Conservation (phyloP, 495 filamentous ascomycete genomes). For the Penicillium alfredii region DNA sequence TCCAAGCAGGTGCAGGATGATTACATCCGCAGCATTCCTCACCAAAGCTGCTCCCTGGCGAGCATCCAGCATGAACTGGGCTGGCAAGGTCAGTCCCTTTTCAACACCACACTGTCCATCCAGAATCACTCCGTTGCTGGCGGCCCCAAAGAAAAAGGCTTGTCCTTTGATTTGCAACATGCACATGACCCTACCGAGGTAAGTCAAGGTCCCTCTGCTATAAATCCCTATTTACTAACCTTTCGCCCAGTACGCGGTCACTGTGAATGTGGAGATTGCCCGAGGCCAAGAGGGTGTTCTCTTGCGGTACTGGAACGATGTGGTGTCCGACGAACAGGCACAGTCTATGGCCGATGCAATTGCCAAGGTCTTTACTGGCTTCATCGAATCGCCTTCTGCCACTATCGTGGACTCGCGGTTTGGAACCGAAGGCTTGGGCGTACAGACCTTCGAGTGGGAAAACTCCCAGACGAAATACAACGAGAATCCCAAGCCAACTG, state of each 20-base stretch:
- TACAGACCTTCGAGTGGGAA: conserved; percentile 7
- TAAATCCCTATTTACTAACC: conserved; percentile 2
- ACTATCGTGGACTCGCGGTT: conserved; percentile 22
- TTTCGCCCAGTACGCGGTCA: conserved; percentile 36
- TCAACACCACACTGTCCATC: conserved; percentile 55
- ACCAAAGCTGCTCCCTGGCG: conserved; percentile 50
- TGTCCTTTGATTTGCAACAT: conserved; percentile 35
- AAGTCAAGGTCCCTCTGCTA: conserved; percentile 5
- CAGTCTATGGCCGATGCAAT: conserved; percentile 26
- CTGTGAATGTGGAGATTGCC: conserved; percentile 43
- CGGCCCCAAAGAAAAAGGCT: conserved; percentile 27
- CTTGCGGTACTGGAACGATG: conserved; percentile 44
- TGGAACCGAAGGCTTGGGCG: not conserved
- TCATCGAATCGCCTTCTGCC: conserved; percentile 25
- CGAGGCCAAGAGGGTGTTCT: conserved; percentile 40
- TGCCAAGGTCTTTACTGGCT: conserved; percentile 29
- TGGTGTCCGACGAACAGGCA: conserved; percentile 38
- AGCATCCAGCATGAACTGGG: conserved; percentile 52
- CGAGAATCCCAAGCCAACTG: conserved; percentile 8
- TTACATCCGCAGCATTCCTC: conserved; percentile 41
- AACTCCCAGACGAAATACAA: conserved; percentile 11
- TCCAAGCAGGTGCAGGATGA: conserved; percentile 43
- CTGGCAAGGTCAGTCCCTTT: conserved; percentile 43
- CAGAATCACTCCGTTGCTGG: conserved; percentile 38
- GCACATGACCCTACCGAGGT: conserved; percentile 47